Evolutionary conservation across 768 basidiomycete genomes (phyloP).

Genomic region (Serpula lacrymans): DNA sequence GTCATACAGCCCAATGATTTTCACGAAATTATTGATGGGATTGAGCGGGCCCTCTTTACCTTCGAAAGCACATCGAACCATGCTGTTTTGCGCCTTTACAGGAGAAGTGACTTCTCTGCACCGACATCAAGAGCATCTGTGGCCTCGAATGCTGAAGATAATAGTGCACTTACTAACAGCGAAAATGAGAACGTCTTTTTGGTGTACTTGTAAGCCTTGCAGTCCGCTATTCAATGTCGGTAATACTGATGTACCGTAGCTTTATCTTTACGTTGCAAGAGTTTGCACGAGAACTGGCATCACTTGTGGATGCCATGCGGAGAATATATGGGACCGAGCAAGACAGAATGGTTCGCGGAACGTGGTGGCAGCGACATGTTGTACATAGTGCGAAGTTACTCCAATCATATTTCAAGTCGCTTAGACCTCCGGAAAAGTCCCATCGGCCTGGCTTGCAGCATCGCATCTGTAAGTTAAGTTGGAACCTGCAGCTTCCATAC

Average conservation of each 20-base stretch:
- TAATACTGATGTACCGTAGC: constrained; percentile 40
- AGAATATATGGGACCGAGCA: constrained; percentile 71
- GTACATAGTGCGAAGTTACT: constrained; percentile 19
- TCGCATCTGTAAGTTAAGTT: constrained; percentile 41
- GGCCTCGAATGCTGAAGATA: constrained; percentile 24
- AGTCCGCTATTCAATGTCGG: neutral
- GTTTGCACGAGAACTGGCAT: constrained; percentile 79
- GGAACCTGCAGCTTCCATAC: neutral
- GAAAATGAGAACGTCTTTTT: constrained; percentile 86
- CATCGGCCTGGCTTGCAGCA: constrained; percentile 20
- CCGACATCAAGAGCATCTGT: constrained; percentile 11
- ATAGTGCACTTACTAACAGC: constrained; percentile 35
- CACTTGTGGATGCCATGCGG: constrained; percentile 80
- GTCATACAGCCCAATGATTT: constrained; percentile 58
- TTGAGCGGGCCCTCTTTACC: constrained; percentile 64
- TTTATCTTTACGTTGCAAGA: constrained; percentile 97
- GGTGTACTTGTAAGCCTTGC: constrained; percentile 76
- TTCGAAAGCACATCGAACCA: constrained; percentile 86
- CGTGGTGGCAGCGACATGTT: constrained; percentile 40
- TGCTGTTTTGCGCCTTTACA: constrained; percentile 75
- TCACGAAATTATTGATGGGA: constrained; percentile 55
- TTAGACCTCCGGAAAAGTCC: constrained; percentile 13
- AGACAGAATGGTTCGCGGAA: constrained; percentile 30
- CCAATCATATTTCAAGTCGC: constrained; percentile 17
- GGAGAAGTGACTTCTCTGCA: constrained; percentile 40